Conservation (phyloP, 768 basidiomycete species). For the Boletus fagicola region DNA sequence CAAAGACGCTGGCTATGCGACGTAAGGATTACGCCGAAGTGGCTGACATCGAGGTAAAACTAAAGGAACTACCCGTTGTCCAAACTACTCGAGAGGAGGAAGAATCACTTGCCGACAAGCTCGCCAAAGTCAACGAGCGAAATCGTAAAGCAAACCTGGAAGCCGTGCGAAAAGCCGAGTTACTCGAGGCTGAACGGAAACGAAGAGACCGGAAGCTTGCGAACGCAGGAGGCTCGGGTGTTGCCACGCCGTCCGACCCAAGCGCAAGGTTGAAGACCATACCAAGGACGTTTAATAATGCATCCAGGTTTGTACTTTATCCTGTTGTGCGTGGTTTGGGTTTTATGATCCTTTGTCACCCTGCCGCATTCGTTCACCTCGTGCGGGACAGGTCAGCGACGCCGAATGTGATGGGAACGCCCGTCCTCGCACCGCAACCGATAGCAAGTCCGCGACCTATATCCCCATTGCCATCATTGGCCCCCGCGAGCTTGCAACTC, state of each 20-base stretch:
- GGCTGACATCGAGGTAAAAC: constrained; percentile 56
- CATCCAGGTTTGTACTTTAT: constrained; percentile 55
- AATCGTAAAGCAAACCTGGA: constrained; percentile 86
- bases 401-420: constrained; percentile 50
- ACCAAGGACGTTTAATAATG: constrained; percentile 53
- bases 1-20: constrained; percentile 69
- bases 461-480: constrained; percentile 35
- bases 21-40: constrained; percentile 70
- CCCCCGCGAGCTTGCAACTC: constrained; percentile 25
- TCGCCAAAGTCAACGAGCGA: constrained; percentile 84
- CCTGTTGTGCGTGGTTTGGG: constrained; percentile 9
- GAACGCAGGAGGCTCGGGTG: constrained; percentile 37
- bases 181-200: constrained; percentile 66
- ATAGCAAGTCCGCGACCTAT: constrained; percentile 31
- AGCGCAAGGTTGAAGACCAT: constrained; percentile 67
- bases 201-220: constrained; percentile 63
- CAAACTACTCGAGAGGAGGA: constrained; percentile 26
- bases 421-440: constrained; percentile 34
- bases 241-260: constrained; percentile 50
- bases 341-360: constrained; percentile 22
- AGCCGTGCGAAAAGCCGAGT: constrained; percentile 73
- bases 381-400: constrained; percentile 35
- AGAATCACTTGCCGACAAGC: constrained; percentile 42
- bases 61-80: constrained; percentile 49
- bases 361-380: constrained; percentile 7